A percentile compares a stretch with the other conserved stretches of the same genome.
Conservation (phyloP, 1,139 yeast species). For the Suhomyces chickasaworum region DNA sequence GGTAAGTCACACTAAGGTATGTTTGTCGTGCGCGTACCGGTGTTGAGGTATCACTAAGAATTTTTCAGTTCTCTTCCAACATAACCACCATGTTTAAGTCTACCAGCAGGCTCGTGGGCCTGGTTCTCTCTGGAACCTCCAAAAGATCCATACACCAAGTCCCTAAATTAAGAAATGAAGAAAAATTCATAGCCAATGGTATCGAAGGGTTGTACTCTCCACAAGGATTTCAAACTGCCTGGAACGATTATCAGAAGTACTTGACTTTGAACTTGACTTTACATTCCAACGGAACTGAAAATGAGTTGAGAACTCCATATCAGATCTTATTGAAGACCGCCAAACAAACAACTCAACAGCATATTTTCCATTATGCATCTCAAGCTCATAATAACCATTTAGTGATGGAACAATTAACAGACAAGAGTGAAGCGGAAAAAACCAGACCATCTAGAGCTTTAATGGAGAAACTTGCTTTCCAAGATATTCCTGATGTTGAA, state of each 20-base stretch:
- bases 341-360: slow-evolving; percentile 65
- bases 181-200: slow-evolving; percentile 48
- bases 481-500: slow-evolving; percentile 47
- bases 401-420: slow-evolving; percentile 68
- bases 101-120: slow-evolving; percentile 11
- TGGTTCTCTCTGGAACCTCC: slow-evolving; percentile 8
- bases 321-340: slow-evolving; percentile 77
- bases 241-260: slow-evolving; percentile 78
- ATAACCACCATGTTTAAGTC: slow-evolving; percentile 11
- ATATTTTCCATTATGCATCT: slow-evolving; percentile 83
- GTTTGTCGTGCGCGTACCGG: slow-evolving; percentile 9
- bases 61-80: slow-evolving; percentile 10
- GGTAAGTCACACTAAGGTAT: too few species aligned
- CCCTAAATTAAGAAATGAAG: slow-evolving; percentile 55
- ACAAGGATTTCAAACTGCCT: slow-evolving; percentile 68
- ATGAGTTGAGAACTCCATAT: slow-evolving; percentile 77
- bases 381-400: slow-evolving; percentile 93
- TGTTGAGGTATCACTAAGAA: slow-evolving; percentile 4
- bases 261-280: slow-evolving; percentile 71
- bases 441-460: slow-evolving; percentile 53
- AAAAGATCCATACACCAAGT: slow-evolving; percentile 59
- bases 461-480: slow-evolving; percentile 43
- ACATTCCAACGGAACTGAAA: slow-evolving; percentile 74
- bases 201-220: slow-evolving; percentile 72
- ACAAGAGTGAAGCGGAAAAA: slow-evolving; percentile 32